These are phyloP conservation scores for Tolypocladium capitatum DNA, from an alignment of 2,329 filamentous ascomycete genomes.

Conservation along the genomic window DNA sequence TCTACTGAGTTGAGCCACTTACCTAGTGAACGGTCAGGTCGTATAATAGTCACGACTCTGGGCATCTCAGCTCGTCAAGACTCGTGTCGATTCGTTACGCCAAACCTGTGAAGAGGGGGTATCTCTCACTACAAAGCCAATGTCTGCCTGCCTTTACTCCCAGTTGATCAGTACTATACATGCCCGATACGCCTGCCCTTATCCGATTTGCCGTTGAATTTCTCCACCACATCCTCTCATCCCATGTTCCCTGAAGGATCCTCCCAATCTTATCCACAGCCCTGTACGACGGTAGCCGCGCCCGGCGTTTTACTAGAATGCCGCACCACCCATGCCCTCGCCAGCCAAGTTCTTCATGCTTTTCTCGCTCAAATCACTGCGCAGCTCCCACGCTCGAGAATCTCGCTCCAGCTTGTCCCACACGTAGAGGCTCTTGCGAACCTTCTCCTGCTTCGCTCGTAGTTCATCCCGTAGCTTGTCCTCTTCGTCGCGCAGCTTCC, in stretches of 20 bases:
- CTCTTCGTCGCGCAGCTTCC: constrained; percentile 43
- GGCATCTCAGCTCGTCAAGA: background rate
- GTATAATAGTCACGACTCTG: background rate
- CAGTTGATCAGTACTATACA: background rate
- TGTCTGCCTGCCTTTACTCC: background rate
- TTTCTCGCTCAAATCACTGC: constrained; percentile 42
- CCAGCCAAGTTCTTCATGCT: constrained; percentile 43
- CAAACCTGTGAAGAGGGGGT: background rate
- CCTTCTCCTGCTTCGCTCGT: constrained; percentile 37
- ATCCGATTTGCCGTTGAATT: background rate
- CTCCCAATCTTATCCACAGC: background rate
- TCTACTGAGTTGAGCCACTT: no score
- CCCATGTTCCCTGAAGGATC: background rate
- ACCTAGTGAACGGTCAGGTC: background rate
- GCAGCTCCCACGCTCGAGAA: constrained; percentile 37
- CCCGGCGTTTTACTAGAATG: constrained; percentile 27
- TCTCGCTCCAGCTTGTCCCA: constrained; percentile 45
- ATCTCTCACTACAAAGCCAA: background rate
- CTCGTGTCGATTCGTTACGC: background rate
- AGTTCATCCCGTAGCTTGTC: constrained; percentile 42
- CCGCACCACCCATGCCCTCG: constrained; percentile 40
- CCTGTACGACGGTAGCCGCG: background rate
- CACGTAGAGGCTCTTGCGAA: constrained; percentile 36
- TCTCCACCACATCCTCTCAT: background rate
- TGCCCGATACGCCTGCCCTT: background rate